Base-by-base conservation (phyloP, 805 yeast genomes). In the Lachancea dasiensis region DNA sequence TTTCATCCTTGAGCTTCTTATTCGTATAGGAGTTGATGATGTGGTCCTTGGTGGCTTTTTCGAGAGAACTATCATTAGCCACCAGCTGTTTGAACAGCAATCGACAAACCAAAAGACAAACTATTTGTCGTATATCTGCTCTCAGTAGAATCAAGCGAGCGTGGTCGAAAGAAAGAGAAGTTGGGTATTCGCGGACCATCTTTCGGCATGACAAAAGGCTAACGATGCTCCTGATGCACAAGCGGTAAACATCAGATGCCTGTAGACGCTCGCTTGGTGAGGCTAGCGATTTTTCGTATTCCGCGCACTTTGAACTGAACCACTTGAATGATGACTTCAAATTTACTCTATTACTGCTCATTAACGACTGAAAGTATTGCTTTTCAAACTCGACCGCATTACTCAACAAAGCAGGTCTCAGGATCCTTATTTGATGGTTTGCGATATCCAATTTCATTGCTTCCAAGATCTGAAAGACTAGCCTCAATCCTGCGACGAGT, bases 371-470 rank as follows among this genome's bases (percentile, higher is more conserved):
- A 56, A 81, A 85, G 62, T 86, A 86, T 58, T 85, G 95, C 51
- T 79, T 79, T 63, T 89, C 97, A 53, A 89, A 85, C 43, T 83
- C 89, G 9, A 83, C 81, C 2, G 95, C 92, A 24, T 92, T 84
- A 51, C 86, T 87, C 41, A 86, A 76, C 33, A 90, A 68, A 2
- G 82, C 81, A 2, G 95, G 95, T 52, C 96, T 72, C 38, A 87
- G 66, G 15, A 86, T 77, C 48, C 95, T 72, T 38, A 90, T 85
- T 63, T 89, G 96, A 56, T 89, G 95, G 62, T 89, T 89, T 11
- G 97, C 95, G 39, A 87, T 92, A 54, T 90, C 97, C 45, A 89
- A 68, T 59, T 89, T 90, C 95, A 89, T 87, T 8, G 95, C 90
- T 60, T 89, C 97, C 46, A 90, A 67, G 41, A 90, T 81, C 42